Percentiles rank a stretch among this genome's conserved stretches.
phyloP scores from a whole-genome alignment of 352 stramenopile genomes.

The Saprolegnia diclina region DNA sequence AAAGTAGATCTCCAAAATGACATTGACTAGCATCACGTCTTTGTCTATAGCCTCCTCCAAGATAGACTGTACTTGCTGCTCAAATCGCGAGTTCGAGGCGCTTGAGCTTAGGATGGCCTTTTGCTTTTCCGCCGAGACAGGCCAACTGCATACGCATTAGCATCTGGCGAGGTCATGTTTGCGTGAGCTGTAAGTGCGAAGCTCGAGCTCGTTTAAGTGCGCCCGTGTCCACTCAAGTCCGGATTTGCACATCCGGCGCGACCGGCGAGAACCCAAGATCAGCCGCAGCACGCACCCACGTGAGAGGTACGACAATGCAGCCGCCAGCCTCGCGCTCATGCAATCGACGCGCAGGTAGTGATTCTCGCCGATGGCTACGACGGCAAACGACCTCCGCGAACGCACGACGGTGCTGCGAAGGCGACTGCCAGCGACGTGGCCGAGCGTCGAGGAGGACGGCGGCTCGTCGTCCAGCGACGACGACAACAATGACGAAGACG shows the following conservation, averaged over 20 bases:
- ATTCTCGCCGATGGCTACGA: neutral
- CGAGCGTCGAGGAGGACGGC: neutral
- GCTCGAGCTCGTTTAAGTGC: neutral
- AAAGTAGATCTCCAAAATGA: no score
- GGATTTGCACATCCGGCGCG: neutral
- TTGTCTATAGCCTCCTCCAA: no score
- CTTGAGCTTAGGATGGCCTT: no score
- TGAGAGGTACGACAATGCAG: neutral
- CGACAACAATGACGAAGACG: constrained; percentile 16
- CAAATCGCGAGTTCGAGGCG: no score
- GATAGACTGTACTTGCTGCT: no score
- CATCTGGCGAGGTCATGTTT: neutral
- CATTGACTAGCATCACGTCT: no score
- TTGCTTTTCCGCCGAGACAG: no score
- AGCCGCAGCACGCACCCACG: neutral
- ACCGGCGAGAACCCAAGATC: neutral
- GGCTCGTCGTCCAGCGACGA: neutral
- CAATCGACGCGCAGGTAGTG: neutral
- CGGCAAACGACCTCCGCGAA: neutral
- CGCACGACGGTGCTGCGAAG: neutral
- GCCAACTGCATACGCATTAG: no score
- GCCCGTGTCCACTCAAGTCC: neutral
- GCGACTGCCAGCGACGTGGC: neutral
- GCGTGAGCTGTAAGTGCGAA: neutral
- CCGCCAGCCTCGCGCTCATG: neutral